Percentiles rank a stretch among this genome's conserved stretches.
These are phyloP conservation scores for Diplodia intermedia DNA, from an alignment of 2,329 filamentous ascomycete species.

Conservation along the genomic window DNA sequence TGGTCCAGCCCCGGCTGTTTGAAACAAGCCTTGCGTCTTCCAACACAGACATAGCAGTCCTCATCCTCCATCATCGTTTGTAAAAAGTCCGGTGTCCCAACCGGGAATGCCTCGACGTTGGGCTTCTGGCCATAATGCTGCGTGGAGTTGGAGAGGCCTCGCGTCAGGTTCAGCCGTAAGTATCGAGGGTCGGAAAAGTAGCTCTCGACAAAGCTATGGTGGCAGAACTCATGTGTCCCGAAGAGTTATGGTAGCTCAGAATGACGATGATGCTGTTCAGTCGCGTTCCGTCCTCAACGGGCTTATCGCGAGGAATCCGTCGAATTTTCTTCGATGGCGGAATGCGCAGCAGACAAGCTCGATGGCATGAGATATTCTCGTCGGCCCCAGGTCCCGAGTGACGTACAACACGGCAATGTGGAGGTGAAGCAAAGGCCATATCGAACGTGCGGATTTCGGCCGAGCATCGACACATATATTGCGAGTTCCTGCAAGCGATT, in stretches of 20 bases:
- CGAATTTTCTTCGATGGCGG: neutral
- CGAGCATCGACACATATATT: slow-evolving; percentile 20
- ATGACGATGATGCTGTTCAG: neutral
- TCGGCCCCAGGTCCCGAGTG: neutral
- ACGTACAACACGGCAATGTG: neutral
- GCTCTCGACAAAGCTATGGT: neutral
- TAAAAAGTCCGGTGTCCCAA: too few species aligned
- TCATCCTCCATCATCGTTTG: neutral
- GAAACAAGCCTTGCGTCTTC: neutral
- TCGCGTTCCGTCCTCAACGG: neutral
- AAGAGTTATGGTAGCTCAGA: neutral
- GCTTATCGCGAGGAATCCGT: neutral
- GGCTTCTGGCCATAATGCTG: neutral
- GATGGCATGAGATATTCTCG: neutral
- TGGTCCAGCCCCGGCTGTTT: neutral
- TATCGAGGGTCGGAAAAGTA: neutral
- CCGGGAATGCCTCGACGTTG: neutral
- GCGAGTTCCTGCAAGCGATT: neutral
- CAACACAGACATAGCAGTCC: neutral
- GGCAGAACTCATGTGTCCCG: neutral
- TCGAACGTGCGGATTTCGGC: slow-evolving; percentile 19
- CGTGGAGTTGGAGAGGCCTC: neutral
- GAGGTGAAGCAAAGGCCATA: slow-evolving; percentile 9
- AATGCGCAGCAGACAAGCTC: neutral
- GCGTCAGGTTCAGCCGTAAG: neutral